phyloP scores from a whole-genome alignment of 2,329 filamentous ascomycete genomes.

The Colletotrichum viniferum region DNA sequence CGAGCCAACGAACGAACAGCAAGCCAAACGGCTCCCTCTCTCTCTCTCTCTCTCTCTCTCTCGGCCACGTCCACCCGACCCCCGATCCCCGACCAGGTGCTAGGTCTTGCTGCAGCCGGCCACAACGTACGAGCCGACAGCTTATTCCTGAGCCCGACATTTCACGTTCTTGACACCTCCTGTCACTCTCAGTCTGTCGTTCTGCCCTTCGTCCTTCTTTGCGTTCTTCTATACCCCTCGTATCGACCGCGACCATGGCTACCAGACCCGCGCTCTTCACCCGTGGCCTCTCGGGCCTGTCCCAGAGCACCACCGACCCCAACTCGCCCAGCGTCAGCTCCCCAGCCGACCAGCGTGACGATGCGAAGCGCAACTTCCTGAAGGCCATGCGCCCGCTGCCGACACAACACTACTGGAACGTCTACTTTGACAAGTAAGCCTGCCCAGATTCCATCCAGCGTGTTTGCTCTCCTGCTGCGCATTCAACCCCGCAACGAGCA shows the following conservation, averaged over 20 bases:
- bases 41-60: neutral
- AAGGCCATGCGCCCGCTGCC: constrained; percentile 74
- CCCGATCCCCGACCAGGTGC: constrained; percentile 8
- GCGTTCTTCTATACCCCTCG: neutral
- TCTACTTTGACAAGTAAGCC: constrained; percentile 67
- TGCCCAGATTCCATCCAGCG: neutral
- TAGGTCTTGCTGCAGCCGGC: neutral
- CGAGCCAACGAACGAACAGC: constrained; percentile 17
- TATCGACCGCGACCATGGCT: constrained; percentile 50
- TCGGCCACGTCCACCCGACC: constrained; percentile 9
- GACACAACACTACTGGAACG: constrained; percentile 81
- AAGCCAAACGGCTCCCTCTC: neutral
- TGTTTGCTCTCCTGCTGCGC: neutral
- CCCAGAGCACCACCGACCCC: constrained; percentile 58
- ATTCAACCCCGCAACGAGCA: neutral
- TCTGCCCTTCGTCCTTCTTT: neutral
- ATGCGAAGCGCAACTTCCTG: constrained; percentile 83
- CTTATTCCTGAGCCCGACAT: neutral
- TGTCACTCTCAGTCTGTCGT: neutral
- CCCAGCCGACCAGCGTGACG: constrained; percentile 75
- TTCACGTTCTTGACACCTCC: neutral
- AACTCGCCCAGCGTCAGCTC: constrained; percentile 67
- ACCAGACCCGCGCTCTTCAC: constrained; percentile 64
- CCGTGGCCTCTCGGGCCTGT: constrained; percentile 65
- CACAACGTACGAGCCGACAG: constrained; percentile 2